Evolutionary conservation across 495 filamentous ascomycete genomes (phyloP), one percentile per base, ranked within the genome.

Genomic region (Choiromyces venosus): DNA sequence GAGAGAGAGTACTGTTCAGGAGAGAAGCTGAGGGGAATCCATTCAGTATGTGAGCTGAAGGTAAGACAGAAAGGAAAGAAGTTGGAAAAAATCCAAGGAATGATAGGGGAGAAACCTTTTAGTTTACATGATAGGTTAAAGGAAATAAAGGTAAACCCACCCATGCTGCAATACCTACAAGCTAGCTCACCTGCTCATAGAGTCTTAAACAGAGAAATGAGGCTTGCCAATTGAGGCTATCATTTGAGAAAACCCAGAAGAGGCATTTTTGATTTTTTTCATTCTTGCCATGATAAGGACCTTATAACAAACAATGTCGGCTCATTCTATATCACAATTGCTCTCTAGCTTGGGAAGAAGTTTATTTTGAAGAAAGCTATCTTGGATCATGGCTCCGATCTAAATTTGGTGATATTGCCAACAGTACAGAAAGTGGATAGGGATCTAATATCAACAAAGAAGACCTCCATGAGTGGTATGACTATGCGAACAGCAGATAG

Each of bases 81-180:
- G 8, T n/a, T 68, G 35, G 66, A 68, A n/a, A n/a, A 12, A 33
- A 68, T 68, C 42, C 66, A 68, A n/a, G 66, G 66, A 14, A 68
- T 68, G 66, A 33, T 68, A 10, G 66, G 66, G 21, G 66, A 68
- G 66, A 8, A 36, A 10, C 66, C 8, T 9, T 68, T 68, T 38
- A 38, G 42, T 38, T 68, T 68, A 21, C 66, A 68, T 25, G 12
- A 68, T 21, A 38, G 66, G 66, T 37, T 68, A 35, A 68, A 35
- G 29, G 66, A 68, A 14, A 68, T 38, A 10, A 7, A 33, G 8
- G 42, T 68, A 21, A n/a, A 6, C 8, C 37, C 42, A 38, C 42
- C 66, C 6, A 38, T 68, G 16, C 66, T 68, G 19, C 66, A 68
- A 38, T 68, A 68, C 36, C 35, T 68, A 10, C 66, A 68, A 38